Conservation (phyloP, 441 rosid species). For the Populus hybrid region DNA sequence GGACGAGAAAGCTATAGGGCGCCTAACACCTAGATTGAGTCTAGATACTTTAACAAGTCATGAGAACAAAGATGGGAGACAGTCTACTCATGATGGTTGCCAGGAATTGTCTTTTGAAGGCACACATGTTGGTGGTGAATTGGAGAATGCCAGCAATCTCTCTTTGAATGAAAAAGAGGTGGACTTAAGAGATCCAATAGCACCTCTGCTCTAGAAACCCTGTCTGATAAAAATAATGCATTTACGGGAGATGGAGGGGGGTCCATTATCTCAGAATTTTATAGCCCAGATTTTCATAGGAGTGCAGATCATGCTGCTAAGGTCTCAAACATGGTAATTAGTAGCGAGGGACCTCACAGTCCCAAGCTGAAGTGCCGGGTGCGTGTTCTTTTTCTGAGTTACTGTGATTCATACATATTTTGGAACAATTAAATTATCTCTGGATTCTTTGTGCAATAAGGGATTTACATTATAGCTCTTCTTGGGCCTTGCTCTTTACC, state of each 20-base stretch:
- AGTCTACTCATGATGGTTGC: conserved; percentile 25
- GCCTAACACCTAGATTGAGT: conserved; percentile 34
- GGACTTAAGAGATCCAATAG: conserved; percentile 84
- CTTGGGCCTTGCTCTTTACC: conserved; percentile 1
- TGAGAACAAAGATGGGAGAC: conserved; percentile 20
- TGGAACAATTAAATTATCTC: conserved; percentile 1
- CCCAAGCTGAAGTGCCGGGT: conserved; percentile 85
- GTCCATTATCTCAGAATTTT: conserved; percentile 68
- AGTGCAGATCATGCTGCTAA: conserved; percentile 31
- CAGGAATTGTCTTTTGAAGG: conserved; percentile 32
- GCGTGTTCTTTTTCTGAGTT: conserved; percentile 29
- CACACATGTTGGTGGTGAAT: conserved; percentile 21
- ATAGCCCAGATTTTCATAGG: conserved; percentile 51
- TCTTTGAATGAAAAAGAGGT: conserved; percentile 48
- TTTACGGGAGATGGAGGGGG: conserved; percentile 52
- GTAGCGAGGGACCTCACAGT: conserved; percentile 42
- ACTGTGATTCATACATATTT: conserved; percentile 3
- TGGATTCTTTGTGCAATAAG: conserved; percentile 4
- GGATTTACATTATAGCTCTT: conserved; percentile 17
- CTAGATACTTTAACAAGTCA: conserved; percentile 35
- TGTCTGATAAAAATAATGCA: conserved; percentile 47
- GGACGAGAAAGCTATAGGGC: conserved; percentile 35
- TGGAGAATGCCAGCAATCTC: conserved; percentile 23
- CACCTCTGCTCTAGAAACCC: conserved; percentile 56
- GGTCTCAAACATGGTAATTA: conserved; percentile 36